Percentiles rank a stretch among this genome's conserved stretches.
Evolutionary conservation across 1,284 basidiomycete species (phyloP).

Genomic region (Ceratobasidium sp.): DNA sequence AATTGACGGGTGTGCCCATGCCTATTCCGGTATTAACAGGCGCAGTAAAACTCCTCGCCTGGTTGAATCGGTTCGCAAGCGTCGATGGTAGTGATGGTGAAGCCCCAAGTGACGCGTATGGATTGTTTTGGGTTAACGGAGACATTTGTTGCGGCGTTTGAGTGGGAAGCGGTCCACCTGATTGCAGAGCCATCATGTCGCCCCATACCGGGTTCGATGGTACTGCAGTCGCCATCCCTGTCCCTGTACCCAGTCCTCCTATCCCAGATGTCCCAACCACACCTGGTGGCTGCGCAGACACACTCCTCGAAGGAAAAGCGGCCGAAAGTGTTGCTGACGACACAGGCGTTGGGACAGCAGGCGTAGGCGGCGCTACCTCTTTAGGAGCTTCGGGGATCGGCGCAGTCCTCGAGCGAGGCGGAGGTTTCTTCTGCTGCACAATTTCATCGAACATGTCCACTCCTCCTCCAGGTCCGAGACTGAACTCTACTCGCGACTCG

Average conservation of each 20-base stretch:
- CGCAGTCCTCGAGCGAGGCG: constrained; percentile 26
- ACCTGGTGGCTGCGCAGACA: constrained; percentile 21
- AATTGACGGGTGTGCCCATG: not conserved
- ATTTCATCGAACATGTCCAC: constrained; percentile 13
- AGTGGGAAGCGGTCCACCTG: constrained; percentile 15
- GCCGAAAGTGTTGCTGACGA: not conserved
- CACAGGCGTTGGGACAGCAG: not conserved
- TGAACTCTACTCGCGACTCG: constrained; percentile 40
- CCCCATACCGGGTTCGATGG: constrained; percentile 22
- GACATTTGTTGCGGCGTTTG: constrained; percentile 9
- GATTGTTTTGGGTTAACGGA: constrained; percentile 16
- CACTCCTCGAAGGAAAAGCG: constrained; percentile 29
- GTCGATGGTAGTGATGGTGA: constrained; percentile 9
- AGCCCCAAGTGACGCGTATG: constrained; percentile 21
- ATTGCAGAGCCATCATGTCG: constrained; percentile 27
- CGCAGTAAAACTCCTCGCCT: constrained; percentile 32
- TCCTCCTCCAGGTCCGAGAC: constrained; percentile 11
- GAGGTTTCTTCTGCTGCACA: constrained; percentile 30
- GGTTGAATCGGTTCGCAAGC: constrained; percentile 30
- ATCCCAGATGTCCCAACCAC: not conserved
- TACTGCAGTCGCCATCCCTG: not conserved
- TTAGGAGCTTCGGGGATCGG: constrained; percentile 36
- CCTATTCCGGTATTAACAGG: not conserved
- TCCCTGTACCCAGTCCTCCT: not conserved
- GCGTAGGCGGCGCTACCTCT: constrained; percentile 8